phyloP scores from a whole-genome alignment of 1,139 yeast species.

The Suhomyces terraborum region DNA sequence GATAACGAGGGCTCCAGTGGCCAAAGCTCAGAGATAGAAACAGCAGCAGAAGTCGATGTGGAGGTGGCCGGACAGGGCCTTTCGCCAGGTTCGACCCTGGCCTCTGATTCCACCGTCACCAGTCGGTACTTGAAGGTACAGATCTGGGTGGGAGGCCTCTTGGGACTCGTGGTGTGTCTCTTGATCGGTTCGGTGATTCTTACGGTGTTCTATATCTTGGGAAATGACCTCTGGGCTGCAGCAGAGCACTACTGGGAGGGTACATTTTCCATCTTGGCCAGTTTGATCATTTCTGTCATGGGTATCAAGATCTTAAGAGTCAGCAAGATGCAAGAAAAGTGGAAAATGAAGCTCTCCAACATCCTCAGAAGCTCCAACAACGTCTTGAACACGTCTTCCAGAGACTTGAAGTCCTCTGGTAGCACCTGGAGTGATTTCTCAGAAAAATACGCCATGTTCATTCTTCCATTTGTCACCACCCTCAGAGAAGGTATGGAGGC shows the following conservation, averaged over 20 bases:
- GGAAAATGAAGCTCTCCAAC: constrained; percentile 65
- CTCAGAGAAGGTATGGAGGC: constrained; percentile 53
- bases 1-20: too few species aligned
- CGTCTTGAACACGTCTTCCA: constrained; percentile 12
- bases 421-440: constrained; percentile 15
- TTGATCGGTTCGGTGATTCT: constrained; percentile 40
- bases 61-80: background rate
- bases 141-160: constrained; percentile 47
- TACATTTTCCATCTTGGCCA: constrained; percentile 45
- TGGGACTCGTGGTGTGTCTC: constrained; percentile 41
- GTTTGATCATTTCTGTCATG: constrained; percentile 47
- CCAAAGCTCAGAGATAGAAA: background rate
- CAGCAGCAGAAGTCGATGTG: background rate
- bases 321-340: constrained; percentile 76
- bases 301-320: constrained; percentile 47
- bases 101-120: background rate
- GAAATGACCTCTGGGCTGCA: constrained; percentile 45
- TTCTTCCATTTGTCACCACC: constrained; percentile 49
- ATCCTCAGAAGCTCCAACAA: constrained; percentile 13
- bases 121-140: constrained; percentile 33
- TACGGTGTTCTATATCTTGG: constrained; percentile 39
- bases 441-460: constrained; percentile 42
- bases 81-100: too few species aligned
- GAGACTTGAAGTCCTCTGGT: background rate
- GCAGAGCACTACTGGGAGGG: constrained; percentile 54